phyloP scores from a whole-genome alignment of 495 filamentous ascomycete species.

The Aspergillus nidulans region DNA sequence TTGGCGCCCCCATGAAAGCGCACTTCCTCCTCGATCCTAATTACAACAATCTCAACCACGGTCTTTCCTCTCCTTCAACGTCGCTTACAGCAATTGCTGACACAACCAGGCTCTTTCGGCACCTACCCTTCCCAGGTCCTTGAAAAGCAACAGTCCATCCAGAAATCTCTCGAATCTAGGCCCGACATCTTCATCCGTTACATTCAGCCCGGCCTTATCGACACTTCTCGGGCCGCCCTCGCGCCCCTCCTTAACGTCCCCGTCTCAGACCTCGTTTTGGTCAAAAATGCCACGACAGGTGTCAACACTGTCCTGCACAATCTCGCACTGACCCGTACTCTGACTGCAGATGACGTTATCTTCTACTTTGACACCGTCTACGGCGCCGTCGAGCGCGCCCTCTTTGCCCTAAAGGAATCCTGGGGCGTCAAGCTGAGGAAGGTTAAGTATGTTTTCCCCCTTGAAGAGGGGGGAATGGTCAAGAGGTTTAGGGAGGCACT shows the following conservation, averaged over 20 bases:
- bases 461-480: slow-evolving; percentile 55
- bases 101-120: slow-evolving; percentile 69
- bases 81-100: neutral
- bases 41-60: slow-evolving; percentile 79
- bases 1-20: slow-evolving; percentile 58
- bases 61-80: slow-evolving; percentile 33
- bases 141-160: slow-evolving; percentile 49
- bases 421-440: slow-evolving; percentile 35
- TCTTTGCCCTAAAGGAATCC: slow-evolving; percentile 68
- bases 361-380: slow-evolving; percentile 73
- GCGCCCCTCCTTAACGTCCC: slow-evolving; percentile 61
- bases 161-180: slow-evolving; percentile 55
- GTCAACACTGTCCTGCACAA: slow-evolving; percentile 77
- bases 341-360: slow-evolving; percentile 47
- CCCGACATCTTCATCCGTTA: slow-evolving; percentile 74
- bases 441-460: slow-evolving; percentile 51
- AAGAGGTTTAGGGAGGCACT: slow-evolving; percentile 47
- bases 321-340: slow-evolving; percentile 48
- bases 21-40: slow-evolving; percentile 67
- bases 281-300: slow-evolving; percentile 77
- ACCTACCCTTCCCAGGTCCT: slow-evolving; percentile 58
- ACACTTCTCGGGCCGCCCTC: slow-evolving; percentile 58
- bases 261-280: slow-evolving; percentile 62
- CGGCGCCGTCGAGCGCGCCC: slow-evolving; percentile 63
- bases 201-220: slow-evolving; percentile 53